These are phyloP conservation scores for Aphanomyces astaci DNA, from an alignment of 352 stramenopile genomes.

Conservation along the genomic window DNA sequence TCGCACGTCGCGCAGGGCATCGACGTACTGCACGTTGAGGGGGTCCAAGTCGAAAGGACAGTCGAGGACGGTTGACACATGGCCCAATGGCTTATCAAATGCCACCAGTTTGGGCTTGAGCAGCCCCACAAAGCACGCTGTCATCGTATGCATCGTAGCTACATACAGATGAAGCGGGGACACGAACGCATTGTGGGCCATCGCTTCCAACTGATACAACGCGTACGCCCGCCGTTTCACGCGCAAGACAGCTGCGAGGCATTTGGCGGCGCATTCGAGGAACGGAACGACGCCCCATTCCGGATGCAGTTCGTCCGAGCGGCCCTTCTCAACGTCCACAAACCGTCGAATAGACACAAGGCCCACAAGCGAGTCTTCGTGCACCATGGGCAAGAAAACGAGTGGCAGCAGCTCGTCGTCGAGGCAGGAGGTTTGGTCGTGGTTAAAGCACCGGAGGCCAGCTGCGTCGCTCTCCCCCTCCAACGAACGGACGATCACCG, in stretches of 20 bases:
- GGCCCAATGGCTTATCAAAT: slow-evolving; percentile 38
- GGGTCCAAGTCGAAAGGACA: slow-evolving; percentile 36
- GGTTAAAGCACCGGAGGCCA: slow-evolving; percentile 32
- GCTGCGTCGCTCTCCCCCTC: slow-evolving; percentile 29
- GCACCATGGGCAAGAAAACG: slow-evolving; percentile 52
- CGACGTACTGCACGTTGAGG: slow-evolving; percentile 26
- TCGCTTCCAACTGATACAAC: slow-evolving; percentile 38
- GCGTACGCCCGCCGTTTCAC: slow-evolving; percentile 47
- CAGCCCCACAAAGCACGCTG: slow-evolving; percentile 32
- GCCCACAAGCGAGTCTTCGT: slow-evolving; percentile 55
- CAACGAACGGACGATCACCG: slow-evolving; percentile 36
- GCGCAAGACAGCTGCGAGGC: slow-evolving; percentile 46
- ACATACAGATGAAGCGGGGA: slow-evolving; percentile 47
- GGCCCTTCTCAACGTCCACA: slow-evolving; percentile 42
- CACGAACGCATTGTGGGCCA: slow-evolving; percentile 34
- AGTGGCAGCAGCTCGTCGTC: slow-evolving; percentile 33
- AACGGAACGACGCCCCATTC: slow-evolving; percentile 55
- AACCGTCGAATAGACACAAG: slow-evolving; percentile 60
- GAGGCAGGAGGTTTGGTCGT: neutral
- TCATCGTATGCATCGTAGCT: slow-evolving; percentile 37
- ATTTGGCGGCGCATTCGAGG: slow-evolving; percentile 33
- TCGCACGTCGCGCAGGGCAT: slow-evolving; percentile 36
- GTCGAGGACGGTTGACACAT: slow-evolving; percentile 50
- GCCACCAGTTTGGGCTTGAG: slow-evolving; percentile 54
- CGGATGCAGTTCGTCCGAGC: slow-evolving; percentile 48